Evolutionary conservation across 148 eudicot genomes (phyloP).

Genomic region (Gaultheria prostrata): DNA sequence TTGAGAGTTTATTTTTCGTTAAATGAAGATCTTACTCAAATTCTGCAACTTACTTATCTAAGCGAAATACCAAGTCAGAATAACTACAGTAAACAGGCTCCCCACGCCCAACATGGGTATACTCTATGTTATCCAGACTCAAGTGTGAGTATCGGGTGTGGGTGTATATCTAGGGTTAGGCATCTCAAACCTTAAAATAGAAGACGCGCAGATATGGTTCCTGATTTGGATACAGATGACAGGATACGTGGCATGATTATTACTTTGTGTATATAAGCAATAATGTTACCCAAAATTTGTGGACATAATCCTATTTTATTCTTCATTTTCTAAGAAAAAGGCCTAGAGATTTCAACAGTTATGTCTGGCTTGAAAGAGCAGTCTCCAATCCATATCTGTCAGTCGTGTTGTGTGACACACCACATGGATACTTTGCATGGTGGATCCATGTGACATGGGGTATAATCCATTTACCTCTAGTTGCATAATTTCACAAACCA

Average conservation of each 20-base stretch:
- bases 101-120: neutral
- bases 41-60: neutral
- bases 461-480: constrained; percentile 57
- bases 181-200: neutral
- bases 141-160: neutral
- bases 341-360: neutral
- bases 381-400: neutral
- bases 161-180: neutral
- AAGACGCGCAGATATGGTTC: neutral
- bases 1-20: neutral
- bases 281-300: no score
- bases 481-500: constrained; percentile 87
- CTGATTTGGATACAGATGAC: neutral
- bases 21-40: neutral
- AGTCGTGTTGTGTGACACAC: neutral
- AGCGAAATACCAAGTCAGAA: neutral
- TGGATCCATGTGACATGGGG: neutral
- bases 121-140: neutral
- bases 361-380: neutral
- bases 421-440: neutral
- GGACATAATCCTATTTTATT: no score
- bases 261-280: no score
- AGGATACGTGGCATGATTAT: neutral
- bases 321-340: no score
- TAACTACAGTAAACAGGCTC: neutral